A percentile compares a stretch with the other conserved stretches of the same genome.
Conservation (phyloP, 2,329 filamentous ascomycete species). For the Fusarium robinianum region DNA sequence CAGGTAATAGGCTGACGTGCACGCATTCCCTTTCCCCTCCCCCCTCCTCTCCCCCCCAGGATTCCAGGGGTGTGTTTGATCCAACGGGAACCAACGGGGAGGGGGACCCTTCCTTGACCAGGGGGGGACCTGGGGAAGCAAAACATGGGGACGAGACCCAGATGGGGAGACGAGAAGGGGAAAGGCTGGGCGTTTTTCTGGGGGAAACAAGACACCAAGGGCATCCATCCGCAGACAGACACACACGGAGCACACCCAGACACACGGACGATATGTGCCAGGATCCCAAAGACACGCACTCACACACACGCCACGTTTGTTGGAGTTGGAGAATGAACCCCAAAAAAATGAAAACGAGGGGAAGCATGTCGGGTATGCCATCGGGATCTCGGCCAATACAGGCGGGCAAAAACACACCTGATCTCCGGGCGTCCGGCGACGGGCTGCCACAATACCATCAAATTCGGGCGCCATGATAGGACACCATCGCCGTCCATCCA, state of each 20-base stretch:
- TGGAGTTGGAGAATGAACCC: constrained; percentile 12
- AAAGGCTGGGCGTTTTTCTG: constrained; percentile 15
- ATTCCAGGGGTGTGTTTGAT: constrained; percentile 17
- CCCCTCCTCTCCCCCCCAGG: too few species aligned
- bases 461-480: background rate
- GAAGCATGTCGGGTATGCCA: constrained; percentile 6
- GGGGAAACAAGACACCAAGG: constrained; percentile 1
- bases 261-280: too few species aligned
- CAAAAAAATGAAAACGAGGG: constrained; percentile 4
- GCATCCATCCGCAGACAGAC: background rate
- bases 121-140: constrained; percentile 11
- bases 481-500: too few species aligned
- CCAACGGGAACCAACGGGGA: too few species aligned
- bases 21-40: constrained; percentile 15
- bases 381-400: constrained; percentile 4
- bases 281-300: constrained; percentile 1
- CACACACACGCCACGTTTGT: too few species aligned
- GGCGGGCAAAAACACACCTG: constrained; percentile 6
- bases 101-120: too few species aligned
- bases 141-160: too few species aligned
- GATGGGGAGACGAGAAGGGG: constrained; percentile 18
- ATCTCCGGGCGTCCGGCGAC: constrained; percentile 21
- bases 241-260: too few species aligned
- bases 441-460: constrained; percentile 9
- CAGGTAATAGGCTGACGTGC: constrained; percentile 5